Evolutionary conservation across 2,329 filamentous ascomycete genomes (phyloP), one percentile per base, ranked within the genome.

Genomic region (Lachnellula subtilissima): DNA sequence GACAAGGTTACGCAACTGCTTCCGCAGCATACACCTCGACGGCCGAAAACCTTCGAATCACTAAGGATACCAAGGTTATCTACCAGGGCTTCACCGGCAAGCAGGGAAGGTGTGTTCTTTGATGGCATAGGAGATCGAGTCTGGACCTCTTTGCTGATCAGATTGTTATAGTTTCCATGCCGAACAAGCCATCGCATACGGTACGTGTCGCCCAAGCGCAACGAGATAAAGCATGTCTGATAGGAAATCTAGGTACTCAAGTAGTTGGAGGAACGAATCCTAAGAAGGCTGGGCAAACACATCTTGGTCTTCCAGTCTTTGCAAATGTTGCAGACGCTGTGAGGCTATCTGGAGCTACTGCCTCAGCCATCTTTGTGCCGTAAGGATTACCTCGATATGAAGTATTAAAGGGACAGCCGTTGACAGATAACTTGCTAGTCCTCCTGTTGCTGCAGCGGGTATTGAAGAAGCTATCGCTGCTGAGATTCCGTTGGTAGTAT

Each of bases 241-340:
- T 65, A 61, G 54, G 50, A 37, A 17, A 37, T 52, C 61, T 69
- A 95, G 91, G 93, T 74, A 99, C 94, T 69, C 93, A 96, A 74
- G 91, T 99, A 65, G 91, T 99, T 65, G 94, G 94, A 75, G 94
- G 94, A 72, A 97, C 93, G 71, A 97, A 97, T 81, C 94, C 94
- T 73, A 97, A 96, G 84, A 99, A 99, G 82, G 94, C 94, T 65
- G 94, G 94, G 71, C 78, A 84, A 69, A 87, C 85, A 72, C 94
- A 99, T 76, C 85, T 99, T 61, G 91, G 86, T 72, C 88, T 88
- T 67, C 94, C 94, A 58, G 94, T 99, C 70, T 99, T 97, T 77
- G 89, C 85, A 69, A 93, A 83, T 68, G 94, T 99, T 66, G 77
- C 78, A 67, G 91, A 99, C 54, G 94, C 89, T 62, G 85, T 96